phyloP scores from a whole-genome alignment of 768 basidiomycete species.

The Rhodotorula graminis region DNA sequence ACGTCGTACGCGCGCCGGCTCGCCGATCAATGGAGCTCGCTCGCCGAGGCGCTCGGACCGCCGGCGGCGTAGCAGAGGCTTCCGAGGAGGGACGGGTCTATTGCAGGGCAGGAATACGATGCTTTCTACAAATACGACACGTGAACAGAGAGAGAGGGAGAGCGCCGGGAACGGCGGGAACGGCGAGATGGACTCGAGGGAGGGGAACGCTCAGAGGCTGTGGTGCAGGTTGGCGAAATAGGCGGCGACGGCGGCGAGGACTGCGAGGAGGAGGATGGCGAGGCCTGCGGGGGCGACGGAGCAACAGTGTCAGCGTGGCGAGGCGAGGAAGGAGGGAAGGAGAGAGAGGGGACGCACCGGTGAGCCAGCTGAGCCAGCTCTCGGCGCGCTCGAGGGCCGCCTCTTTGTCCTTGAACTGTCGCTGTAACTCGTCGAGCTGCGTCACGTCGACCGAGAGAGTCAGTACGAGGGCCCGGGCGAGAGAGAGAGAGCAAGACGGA shows the following conservation, averaged over 20 bases:
- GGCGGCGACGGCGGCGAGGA: background rate
- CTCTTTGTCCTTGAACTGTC: background rate
- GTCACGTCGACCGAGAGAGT: background rate
- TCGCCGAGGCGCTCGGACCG: conserved; percentile 5
- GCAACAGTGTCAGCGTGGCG: too few species aligned
- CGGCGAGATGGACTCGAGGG: background rate
- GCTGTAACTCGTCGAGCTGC: conserved; percentile 3
- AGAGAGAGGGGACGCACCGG: background rate
- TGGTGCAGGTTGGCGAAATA: background rate
- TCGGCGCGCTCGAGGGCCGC: background rate
- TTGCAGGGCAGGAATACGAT: too few species aligned
- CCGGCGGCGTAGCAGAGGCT: background rate
- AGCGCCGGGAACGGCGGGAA: too few species aligned
- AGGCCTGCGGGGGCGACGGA: background rate
- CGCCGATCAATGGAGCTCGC: conserved; percentile 2
- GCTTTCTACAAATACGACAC: too few species aligned
- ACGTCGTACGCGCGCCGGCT: background rate
- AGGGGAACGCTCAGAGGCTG: background rate
- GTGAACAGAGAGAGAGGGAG: too few species aligned
- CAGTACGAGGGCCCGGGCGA: background rate
- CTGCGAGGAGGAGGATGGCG: background rate
- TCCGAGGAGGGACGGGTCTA: too few species aligned
- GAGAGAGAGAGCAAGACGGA: background rate
- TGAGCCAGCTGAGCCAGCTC: background rate
- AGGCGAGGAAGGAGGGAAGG: background rate